These are phyloP conservation scores for Aspergillus tanneri DNA, from an alignment of 2,329 filamentous ascomycete genomes.

Conservation along the genomic window DNA sequence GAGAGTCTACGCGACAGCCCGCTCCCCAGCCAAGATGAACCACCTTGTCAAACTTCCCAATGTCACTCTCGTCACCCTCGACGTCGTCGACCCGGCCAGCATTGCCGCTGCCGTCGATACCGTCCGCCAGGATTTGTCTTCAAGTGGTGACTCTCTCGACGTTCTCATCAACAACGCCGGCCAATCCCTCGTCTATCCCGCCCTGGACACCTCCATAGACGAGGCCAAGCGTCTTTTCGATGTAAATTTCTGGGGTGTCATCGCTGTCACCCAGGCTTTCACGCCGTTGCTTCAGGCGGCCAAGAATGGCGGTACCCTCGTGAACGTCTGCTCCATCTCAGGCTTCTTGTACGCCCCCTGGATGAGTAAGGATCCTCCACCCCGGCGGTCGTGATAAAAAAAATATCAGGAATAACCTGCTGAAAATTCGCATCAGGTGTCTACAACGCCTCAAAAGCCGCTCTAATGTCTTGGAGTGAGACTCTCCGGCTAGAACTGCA, in stretches of 20 bases:
- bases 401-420: constrained; percentile 14
- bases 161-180: constrained; percentile 49
- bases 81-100: constrained; percentile 24
- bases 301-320: constrained; percentile 18
- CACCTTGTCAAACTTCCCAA: constrained; percentile 20
- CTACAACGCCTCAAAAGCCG: constrained; percentile 25
- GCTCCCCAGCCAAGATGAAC: constrained; percentile 29
- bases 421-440: constrained; percentile 9
- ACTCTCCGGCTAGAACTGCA: constrained; percentile 24
- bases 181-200: constrained; percentile 30
- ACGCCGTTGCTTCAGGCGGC: constrained; percentile 22
- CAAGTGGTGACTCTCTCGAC: constrained; percentile 36
- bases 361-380: constrained; percentile 19
- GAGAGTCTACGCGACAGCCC: constrained; percentile 41
- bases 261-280: constrained; percentile 25
- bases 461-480: constrained; percentile 18
- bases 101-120: constrained; percentile 27
- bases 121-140: constrained; percentile 10
- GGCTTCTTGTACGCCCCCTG: constrained; percentile 28
- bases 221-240: constrained; percentile 27
- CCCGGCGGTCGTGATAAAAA: constrained; percentile 11
- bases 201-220: constrained; percentile 37
- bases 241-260: constrained; percentile 16
- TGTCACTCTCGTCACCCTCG: constrained; percentile 29
- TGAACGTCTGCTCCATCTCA: constrained; percentile 24